A percentile compares a stretch with the other conserved stretches of the same genome.
phyloP scores from a whole-genome alignment of 169 alveolate genomes.

The Theileria sp. region DNA sequence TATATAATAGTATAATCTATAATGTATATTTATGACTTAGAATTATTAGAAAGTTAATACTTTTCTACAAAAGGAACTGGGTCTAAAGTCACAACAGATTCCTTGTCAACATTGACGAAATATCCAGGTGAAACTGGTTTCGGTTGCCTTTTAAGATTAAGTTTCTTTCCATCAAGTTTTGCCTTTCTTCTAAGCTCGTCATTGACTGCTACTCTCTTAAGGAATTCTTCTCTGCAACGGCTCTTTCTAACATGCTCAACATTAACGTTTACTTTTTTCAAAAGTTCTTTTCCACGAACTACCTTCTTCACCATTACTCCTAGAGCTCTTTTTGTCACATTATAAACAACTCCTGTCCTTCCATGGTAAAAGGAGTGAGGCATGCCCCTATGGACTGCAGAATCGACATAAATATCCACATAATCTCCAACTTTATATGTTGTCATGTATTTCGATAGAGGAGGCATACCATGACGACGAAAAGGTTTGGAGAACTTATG shows the following conservation, averaged over 20 bases:
- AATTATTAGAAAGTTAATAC: constrained; percentile 52
- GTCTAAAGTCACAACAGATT: constrained; percentile 70
- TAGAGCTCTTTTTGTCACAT: constrained; percentile 92
- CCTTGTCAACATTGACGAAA: constrained; percentile 74
- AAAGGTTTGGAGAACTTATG: constrained; percentile 94
- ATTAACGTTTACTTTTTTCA: constrained; percentile 95
- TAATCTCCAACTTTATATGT: constrained; percentile 93
- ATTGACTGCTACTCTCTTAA: constrained; percentile 89
- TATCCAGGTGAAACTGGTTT: constrained; percentile 75
- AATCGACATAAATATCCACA: constrained; percentile 96
- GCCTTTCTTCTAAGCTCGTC: constrained; percentile 90
- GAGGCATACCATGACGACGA: constrained; percentile 93
- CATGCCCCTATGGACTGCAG: constrained; percentile 97
- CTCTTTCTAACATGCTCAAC: constrained; percentile 95
- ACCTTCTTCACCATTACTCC: constrained; percentile 97
- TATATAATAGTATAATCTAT: neutral
- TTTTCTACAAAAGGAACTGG: constrained; percentile 77
- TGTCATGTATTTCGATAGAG: constrained; percentile 89
- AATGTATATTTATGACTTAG: neutral
- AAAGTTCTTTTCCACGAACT: constrained; percentile 93
- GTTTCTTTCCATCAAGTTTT: constrained; percentile 80
- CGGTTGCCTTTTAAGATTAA: constrained; percentile 69
- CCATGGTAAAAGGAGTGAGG: constrained; percentile 98
- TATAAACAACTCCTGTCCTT: constrained; percentile 96
- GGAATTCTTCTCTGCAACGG: constrained; percentile 95